Evolutionary conservation across 495 filamentous ascomycete species (phyloP).

Genomic region (Aspergillus sclerotioniger): DNA sequence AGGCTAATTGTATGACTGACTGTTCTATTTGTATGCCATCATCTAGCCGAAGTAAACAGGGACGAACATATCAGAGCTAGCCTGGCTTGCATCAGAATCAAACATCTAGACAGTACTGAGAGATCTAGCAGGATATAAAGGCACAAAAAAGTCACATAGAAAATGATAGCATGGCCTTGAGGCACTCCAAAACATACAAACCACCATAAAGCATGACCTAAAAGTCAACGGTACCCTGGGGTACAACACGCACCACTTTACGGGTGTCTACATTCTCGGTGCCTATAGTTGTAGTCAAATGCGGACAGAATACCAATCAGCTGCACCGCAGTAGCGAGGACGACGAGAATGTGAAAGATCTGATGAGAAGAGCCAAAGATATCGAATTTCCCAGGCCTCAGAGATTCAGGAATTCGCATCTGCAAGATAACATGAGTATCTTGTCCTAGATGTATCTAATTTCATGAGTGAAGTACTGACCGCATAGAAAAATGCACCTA

Average conservation of each 20-base stretch:
- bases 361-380: constrained; percentile 44
- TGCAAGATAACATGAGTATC: constrained; percentile 18
- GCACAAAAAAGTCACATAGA: too few relatives aligned
- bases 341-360: constrained; percentile 46
- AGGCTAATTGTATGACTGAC: too few relatives aligned
- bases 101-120: too few relatives aligned
- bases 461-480: constrained; percentile 29
- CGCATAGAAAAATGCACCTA: constrained; percentile 41
- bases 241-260: background rate
- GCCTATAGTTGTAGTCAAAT: constrained; percentile 26
- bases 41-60: too few relatives aligned
- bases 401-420: constrained; percentile 42
- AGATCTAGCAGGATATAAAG: too few relatives aligned
- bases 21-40: too few relatives aligned
- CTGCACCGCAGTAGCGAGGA: constrained; percentile 39
- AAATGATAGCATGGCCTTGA: too few relatives aligned
- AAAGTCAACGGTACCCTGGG: too few relatives aligned
- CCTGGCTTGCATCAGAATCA: too few relatives aligned
- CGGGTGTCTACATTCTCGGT: background rate
- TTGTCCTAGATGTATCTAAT: background rate
- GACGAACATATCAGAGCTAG: too few relatives aligned
- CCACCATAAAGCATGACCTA: too few relatives aligned
- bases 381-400: constrained; percentile 43
- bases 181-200: too few relatives aligned
- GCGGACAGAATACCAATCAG: constrained; percentile 40